Evolutionary conservation across 1,139 yeast genomes (phyloP), one percentile per base, ranked within the genome.

Genomic region (Pichia sp.): DNA sequence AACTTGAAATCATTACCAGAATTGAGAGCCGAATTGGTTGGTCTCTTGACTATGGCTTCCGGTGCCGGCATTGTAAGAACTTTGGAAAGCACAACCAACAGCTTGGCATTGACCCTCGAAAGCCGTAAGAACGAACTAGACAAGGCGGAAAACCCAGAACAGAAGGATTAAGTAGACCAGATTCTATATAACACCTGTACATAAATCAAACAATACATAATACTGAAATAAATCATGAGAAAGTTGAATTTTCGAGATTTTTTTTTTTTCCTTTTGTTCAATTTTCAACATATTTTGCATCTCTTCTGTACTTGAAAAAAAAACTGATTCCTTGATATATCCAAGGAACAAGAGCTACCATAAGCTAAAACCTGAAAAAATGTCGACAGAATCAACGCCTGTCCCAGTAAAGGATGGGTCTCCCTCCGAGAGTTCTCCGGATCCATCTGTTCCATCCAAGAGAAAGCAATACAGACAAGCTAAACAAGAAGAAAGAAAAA

Each of bases 41-140:
- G 96, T n/a, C 77, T 90, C 58, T 81, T 92, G 68, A 85, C 92
- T 16, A 74, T 87, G 55, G 78, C 88, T 60, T 89, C 96, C 58
- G 98, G 97, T 66, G 95, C 91, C 47, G 95, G 96, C 3, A 78
- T 92, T 68, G 95, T 88, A 6, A 81, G 81, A 71, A 88, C 96
- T 31, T 78, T 92, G 70, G 86, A 87, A 71, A 72, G 87, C 33
- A 76, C 89, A 20, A 74, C 87, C 34, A 82, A 82, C 61, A 73
- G 75, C 58, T 78, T 92, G 63, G 88, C 88, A 65, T 75, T 91
- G 70, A 87, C 95, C 7, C 72, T 91, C 71, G 69, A 66, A 53
- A 46, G 65, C 24, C 67, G 63, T 50, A 66, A 64, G 46, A 56
- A 59, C 30, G 67, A 67, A 53, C 42, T 66, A 48, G 69, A 64